These are phyloP conservation scores for Pezicula rhizophila DNA, from an alignment of 2,329 filamentous ascomycete genomes.

Conservation along the genomic window DNA sequence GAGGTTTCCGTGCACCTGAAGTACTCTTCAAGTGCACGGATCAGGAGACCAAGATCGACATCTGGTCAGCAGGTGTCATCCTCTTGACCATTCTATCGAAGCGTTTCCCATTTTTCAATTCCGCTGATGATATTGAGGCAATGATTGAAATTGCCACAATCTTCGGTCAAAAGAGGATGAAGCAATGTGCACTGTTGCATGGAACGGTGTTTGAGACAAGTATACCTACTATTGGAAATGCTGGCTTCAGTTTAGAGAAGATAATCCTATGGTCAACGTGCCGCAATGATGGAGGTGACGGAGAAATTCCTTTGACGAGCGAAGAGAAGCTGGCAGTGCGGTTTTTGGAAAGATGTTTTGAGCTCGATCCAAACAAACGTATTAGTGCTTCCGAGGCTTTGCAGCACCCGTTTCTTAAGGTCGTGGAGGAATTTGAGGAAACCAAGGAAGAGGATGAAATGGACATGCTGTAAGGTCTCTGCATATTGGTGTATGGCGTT, in stretches of 20 bases:
- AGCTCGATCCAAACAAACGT: conserved; percentile 66
- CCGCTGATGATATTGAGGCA: conserved; percentile 94
- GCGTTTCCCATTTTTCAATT: conserved; percentile 97
- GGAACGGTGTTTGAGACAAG: conserved; percentile 89
- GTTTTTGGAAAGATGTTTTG: conserved; percentile 68
- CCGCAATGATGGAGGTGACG: conserved; percentile 55
- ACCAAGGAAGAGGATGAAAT: conserved; percentile 47
- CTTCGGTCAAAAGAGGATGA: conserved; percentile 83
- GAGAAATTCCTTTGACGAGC: conserved; percentile 45
- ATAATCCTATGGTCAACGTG: conserved; percentile 94
- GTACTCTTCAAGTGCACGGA: conserved; percentile 96
- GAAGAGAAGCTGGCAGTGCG: conserved; percentile 69
- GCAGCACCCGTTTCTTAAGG: conserved; percentile 60
- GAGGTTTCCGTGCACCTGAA: conserved; percentile 93
- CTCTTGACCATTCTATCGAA: conserved; percentile 88
- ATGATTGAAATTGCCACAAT: conserved; percentile 97
- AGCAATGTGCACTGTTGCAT: conserved; percentile 72
- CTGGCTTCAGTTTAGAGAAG: conserved; percentile 84
- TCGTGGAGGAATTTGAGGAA: conserved; percentile 39
- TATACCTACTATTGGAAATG: conserved; percentile 81
- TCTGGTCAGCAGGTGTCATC: conserved; percentile 97
- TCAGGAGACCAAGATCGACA: conserved; percentile 88
- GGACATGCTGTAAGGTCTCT: conserved; percentile 23
- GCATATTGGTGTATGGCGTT: conserved; percentile 7
- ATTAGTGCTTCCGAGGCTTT: conserved; percentile 73